phyloP scores from a whole-genome alignment of 306 rosid genomes.

The Casuarina equisetifolia region DNA sequence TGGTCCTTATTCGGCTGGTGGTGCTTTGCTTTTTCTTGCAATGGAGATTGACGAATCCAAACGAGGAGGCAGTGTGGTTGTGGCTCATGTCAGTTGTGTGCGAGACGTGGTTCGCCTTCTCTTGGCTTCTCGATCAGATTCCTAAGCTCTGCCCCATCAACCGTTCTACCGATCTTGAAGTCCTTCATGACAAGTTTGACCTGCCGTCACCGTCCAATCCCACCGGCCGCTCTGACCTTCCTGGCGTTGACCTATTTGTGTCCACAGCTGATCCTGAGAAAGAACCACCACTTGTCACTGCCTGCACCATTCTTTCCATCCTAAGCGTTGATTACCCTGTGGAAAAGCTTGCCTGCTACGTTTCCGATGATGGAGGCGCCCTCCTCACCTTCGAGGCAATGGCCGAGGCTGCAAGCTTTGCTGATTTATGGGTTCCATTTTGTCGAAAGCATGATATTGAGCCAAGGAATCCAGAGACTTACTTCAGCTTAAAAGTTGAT shows the following conservation, averaged over 20 bases:
- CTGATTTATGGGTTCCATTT: conserved; percentile 58
- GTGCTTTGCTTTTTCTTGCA: conserved; percentile 63
- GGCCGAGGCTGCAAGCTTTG: conserved; percentile 65
- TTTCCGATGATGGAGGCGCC: conserved; percentile 61
- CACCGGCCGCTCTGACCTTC: conserved; percentile 52
- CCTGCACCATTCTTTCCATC: conserved; percentile 56
- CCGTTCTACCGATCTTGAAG: conserved; percentile 44
- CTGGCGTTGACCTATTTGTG: conserved; percentile 42
- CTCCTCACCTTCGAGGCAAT: conserved; percentile 52
- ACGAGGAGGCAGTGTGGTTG: conserved; percentile 53
- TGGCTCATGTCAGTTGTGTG: conserved; percentile 53
- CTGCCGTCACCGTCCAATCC: conserved; percentile 45
- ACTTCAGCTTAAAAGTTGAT: conserved; percentile 45
- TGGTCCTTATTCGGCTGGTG: conserved; percentile 54
- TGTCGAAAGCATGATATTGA: conserved; percentile 54
- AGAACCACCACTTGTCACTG: conserved; percentile 50
- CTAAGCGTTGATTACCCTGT: conserved; percentile 52
- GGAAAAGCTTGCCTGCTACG: conserved; percentile 47
- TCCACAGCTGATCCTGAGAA: conserved; percentile 60
- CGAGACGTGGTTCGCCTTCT: conserved; percentile 54
- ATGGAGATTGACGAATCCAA: conserved; percentile 78
- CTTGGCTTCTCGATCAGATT: conserved; percentile 51
- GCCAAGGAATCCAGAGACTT: conserved; percentile 49
- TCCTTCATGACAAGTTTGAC: conserved; percentile 49
- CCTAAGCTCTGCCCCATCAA: conserved; percentile 45